phyloP scores from a whole-genome alignment of 495 filamentous ascomycete genomes.

The Penicillium coprophilum region DNA sequence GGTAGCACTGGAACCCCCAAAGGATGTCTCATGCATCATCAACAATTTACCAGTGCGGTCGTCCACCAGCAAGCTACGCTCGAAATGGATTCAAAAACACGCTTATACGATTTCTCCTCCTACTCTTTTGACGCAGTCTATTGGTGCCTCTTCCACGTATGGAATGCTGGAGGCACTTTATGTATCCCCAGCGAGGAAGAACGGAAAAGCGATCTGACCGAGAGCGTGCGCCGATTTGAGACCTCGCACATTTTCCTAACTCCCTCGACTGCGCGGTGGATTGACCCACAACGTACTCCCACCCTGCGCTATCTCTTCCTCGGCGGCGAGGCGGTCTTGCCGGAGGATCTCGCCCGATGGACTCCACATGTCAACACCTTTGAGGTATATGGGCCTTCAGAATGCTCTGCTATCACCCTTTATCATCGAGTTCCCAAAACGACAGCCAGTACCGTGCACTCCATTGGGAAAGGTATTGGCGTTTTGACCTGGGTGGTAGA shows the following conservation, averaged over 20 bases:
- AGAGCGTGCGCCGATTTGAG: not conserved
- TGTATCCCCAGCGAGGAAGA: not conserved
- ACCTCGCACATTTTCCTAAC: not conserved
- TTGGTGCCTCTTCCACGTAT: not conserved
- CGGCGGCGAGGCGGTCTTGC: not conserved
- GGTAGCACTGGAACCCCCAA: not conserved
- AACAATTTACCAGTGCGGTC: not conserved
- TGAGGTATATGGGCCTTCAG: not conserved
- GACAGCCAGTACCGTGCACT: too few relatives aligned
- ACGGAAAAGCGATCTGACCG: not conserved
- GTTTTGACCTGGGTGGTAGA: not conserved
- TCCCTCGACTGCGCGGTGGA: not conserved
- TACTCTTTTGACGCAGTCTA: slow-evolving; percentile 1
- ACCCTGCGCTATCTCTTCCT: not conserved
- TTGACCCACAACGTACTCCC: not conserved
- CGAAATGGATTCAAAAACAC: not conserved
- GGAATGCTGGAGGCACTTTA: not conserved
- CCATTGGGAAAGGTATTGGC: too few relatives aligned
- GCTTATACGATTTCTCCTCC: not conserved
- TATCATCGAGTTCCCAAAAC: not conserved
- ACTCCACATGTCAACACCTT: not conserved
- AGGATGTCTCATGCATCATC: not conserved
- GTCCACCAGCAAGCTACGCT: not conserved
- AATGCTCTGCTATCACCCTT: not conserved
- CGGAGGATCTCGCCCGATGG: not conserved